Evolutionary conservation across 2,329 filamentous ascomycete genomes (phyloP).

Genomic region (Aspergillus ustus): DNA sequence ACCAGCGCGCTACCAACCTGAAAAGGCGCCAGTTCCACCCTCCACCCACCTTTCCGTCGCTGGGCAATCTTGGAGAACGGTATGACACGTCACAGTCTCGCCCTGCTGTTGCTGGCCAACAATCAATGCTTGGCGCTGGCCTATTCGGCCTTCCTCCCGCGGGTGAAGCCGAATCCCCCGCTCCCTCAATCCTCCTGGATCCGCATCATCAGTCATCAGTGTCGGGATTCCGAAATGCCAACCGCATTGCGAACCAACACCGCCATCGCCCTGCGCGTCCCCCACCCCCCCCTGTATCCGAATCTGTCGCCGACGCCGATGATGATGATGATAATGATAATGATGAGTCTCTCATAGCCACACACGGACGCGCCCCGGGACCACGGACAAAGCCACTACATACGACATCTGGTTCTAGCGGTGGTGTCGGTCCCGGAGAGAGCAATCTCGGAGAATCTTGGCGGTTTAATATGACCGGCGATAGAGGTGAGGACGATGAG

Average conservation of each 20-base stretch:
- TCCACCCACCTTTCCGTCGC: conserved; percentile 73
- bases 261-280: conserved; percentile 38
- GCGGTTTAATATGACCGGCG: conserved; percentile 50
- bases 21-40: conserved; percentile 67
- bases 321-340: too few species aligned
- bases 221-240: conserved; percentile 40
- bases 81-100: conserved; percentile 30
- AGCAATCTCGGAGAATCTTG: conserved; percentile 63
- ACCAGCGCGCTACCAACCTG: conserved; percentile 66
- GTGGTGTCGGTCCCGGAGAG: conserved; percentile 49
- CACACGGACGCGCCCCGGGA: conserved; percentile 21
- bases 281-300: conserved; percentile 28
- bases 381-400: conserved; percentile 21
- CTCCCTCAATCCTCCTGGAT: conserved; percentile 51
- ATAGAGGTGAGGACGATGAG: conserved; percentile 43
- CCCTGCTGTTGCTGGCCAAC: conserved; percentile 30
- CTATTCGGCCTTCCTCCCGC: conserved; percentile 30
- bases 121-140: conserved; percentile 34
- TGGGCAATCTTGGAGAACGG: conserved; percentile 49
- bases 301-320: conserved; percentile 37
- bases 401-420: conserved; percentile 39
- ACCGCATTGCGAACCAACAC: conserved; percentile 30
- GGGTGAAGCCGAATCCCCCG: conserved; percentile 41
- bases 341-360: conserved; percentile 27
- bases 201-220: conserved; percentile 52